Conservation (phyloP, 1,139 yeast species). For the Candida sp. region DNA sequence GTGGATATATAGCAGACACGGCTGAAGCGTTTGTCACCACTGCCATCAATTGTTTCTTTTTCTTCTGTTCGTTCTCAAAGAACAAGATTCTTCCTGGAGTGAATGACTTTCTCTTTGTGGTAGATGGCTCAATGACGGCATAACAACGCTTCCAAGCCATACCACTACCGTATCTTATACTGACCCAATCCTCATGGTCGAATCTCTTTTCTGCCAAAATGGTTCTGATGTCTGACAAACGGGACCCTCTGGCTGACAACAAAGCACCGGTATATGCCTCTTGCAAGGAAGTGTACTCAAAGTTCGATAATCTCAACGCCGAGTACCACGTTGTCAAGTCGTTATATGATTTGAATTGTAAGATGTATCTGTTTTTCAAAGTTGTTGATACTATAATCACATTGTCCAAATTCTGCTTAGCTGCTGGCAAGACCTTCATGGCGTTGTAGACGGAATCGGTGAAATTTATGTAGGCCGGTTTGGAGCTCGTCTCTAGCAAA, state of each 20-base stretch:
- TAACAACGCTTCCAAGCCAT: constrained; percentile 98
- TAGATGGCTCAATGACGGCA: constrained; percentile 84
- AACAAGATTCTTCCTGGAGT: constrained; percentile 62
- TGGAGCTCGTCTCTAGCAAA: constrained; percentile 57
- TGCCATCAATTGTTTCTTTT: constrained; percentile 82
- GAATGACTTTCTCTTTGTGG: constrained; percentile 50
- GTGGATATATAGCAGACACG: constrained; percentile 95
- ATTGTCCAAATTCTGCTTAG: constrained; percentile 69
- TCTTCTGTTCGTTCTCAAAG: constrained; percentile 70
- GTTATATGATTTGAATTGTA: constrained; percentile 70
- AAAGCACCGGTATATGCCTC: constrained; percentile 97
- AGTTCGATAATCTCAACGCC: constrained; percentile 79
- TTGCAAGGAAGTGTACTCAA: constrained; percentile 82
- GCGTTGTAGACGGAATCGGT: constrained; percentile 91
- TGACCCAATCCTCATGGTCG: constrained; percentile 93
- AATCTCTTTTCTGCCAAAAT: constrained; percentile 84
- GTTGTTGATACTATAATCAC: constrained; percentile 91
- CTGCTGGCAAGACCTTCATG: constrained; percentile 61
- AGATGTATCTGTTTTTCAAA: constrained; percentile 79
- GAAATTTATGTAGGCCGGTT: constrained; percentile 90
- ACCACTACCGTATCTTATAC: constrained; percentile 94
- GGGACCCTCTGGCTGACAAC: constrained; percentile 84
- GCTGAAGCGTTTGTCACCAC: constrained; percentile 71
- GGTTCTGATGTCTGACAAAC: constrained; percentile 85
- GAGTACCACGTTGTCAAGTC: constrained; percentile 74